A percentile compares a stretch with the other conserved stretches of the same genome.
Conservation (phyloP, 2,329 filamentous ascomycete genomes). For the Scytalidium sp. region DNA sequence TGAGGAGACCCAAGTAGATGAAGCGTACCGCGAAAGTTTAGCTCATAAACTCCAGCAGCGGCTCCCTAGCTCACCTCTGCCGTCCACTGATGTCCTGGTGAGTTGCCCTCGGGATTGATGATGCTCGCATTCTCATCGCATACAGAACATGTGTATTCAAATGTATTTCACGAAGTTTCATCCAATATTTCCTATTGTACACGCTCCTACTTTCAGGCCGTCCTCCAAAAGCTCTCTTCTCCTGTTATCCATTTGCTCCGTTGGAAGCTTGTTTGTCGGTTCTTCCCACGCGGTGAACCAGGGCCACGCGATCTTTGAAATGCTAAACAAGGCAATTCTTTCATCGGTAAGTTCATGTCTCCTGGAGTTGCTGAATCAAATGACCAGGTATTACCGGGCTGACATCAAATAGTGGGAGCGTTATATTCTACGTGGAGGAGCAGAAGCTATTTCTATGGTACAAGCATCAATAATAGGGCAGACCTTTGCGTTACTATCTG, state of each 20-base stretch:
- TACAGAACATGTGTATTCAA: conserved; percentile 5
- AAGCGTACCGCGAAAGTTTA: conserved; percentile 1
- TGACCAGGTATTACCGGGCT: no score
- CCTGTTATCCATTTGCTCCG: conserved; percentile 13
- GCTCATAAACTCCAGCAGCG: neutral
- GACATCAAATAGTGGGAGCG: conserved; percentile 12
- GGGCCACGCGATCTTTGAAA: conserved; percentile 13
- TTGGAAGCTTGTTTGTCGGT: conserved; percentile 13
- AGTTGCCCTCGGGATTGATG: neutral
- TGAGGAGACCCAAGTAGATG: neutral
- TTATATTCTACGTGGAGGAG: neutral
- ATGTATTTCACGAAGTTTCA: conserved; percentile 14
- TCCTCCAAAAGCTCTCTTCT: conserved; percentile 8
- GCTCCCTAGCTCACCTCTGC: neutral
- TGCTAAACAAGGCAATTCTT: conserved; percentile 11
- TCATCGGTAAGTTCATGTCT: conserved; percentile 9
- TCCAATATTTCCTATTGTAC: conserved; percentile 14
- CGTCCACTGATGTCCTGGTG: conserved; percentile 1
- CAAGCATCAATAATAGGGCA: conserved; percentile 11
- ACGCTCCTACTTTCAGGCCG: conserved; percentile 12
- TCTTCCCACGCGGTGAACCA: conserved; percentile 2
- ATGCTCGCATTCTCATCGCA: neutral
- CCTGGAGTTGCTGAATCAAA: no score
- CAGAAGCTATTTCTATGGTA: conserved; percentile 3
- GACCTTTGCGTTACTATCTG: conserved; percentile 12